Base-by-base conservation (phyloP, 2,329 filamentous ascomycete genomes). In the Talaromyces sp. region DNA sequence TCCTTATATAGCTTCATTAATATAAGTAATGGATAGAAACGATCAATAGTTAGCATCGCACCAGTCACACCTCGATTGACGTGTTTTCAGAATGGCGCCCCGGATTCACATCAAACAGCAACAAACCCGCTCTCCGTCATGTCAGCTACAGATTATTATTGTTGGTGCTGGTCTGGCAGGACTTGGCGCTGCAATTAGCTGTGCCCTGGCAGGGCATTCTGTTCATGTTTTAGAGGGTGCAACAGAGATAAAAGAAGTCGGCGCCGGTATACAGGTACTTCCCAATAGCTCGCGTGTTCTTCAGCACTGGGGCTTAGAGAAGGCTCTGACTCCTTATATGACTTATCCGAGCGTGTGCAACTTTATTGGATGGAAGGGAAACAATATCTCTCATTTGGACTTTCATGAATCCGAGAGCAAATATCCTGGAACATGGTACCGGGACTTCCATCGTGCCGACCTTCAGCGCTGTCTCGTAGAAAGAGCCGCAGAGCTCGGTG, bases 401-500 rank as follows among this genome's bases (percentile, higher is more conserved):
- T 58, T 58, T 43, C 56, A 49, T 22, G 66, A 68, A 53, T 49
- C 74, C 19, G 67, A 72, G 71, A 64, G 72, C 22, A 68, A 68
- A 36, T 76, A 74, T 59, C 56, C 56, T 0, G 72, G 71, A 7
- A 69, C 70, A 10, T 81, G 81, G 1, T 81, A 82, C 67, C 78
- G 80, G 70, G 80, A 83, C 19, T 38, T 64, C 27, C 82, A 84
- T 72, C 79, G 83, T 25, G 81, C 82, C 36, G 81, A 84, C 69
- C 78, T 83, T 38, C 79, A 84, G 38, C 31, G 31, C 4, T 45
- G 38, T 58, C 61, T 64, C 4, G 34, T 58, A 13, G 51, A 58
- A 31, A 45, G 58, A 31, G 58, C 58, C 38, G 6, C 15, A 36
- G 38, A 31, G 3, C 58, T 61, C 25, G 27, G 58, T 15, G 83